These are phyloP conservation scores for Bisporella sp. DNA, from an alignment of 2,329 filamentous ascomycete species.

Conservation along the genomic window DNA sequence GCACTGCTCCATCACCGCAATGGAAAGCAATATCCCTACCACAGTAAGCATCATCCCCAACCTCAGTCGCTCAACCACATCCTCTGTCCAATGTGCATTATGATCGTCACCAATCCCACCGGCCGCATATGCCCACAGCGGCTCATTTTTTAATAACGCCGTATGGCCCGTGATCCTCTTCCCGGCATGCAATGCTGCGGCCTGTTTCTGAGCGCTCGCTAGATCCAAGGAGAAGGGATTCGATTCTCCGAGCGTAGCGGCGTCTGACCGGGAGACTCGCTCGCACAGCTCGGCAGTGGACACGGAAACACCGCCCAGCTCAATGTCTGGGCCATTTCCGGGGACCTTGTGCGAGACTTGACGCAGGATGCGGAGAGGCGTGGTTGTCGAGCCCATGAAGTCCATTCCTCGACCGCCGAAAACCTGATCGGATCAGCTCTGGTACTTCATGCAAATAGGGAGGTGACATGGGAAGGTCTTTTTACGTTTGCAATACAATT, in stretches of 20 bases:
- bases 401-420: constrained; percentile 18
- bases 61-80: too few relatives aligned
- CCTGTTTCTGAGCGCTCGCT: constrained; percentile 18
- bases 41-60: too few relatives aligned
- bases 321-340: constrained; percentile 14
- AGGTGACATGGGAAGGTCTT: too few relatives aligned
- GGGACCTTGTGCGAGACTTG: constrained; percentile 21
- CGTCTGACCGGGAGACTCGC: constrained; percentile 12
- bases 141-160: too few relatives aligned
- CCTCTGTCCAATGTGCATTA: too few relatives aligned
- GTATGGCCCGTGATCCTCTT: constrained; percentile 12
- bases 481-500: constrained; percentile 17
- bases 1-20: too few relatives aligned
- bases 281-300: constrained; percentile 15
- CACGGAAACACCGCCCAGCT: constrained; percentile 17
- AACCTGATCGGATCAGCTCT: constrained; percentile 6
- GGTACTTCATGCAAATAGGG: too few relatives aligned
- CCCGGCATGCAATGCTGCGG: constrained; percentile 16
- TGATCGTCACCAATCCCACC: too few relatives aligned
- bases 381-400: constrained; percentile 17
- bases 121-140: too few relatives aligned
- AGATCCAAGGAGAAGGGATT: constrained; percentile 20
- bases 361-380: constrained; percentile 14
- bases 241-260: constrained; percentile 18
- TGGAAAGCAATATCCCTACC: too few relatives aligned